These are phyloP conservation scores for Dactylellina leptospora DNA, from an alignment of 2,329 filamentous ascomycete genomes.

Conservation along the genomic window DNA sequence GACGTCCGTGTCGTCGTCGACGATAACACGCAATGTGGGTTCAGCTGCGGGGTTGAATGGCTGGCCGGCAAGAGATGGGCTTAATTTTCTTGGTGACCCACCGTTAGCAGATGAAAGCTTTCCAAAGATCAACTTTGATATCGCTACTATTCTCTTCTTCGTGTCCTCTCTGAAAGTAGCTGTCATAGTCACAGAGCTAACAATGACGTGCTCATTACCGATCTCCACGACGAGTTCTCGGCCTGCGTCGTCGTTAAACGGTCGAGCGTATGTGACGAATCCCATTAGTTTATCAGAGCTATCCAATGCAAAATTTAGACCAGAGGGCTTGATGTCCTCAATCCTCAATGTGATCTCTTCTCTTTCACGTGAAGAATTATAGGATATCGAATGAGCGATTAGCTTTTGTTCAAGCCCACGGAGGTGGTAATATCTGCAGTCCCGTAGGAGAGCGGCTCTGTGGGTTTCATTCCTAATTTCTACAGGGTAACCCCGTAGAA, in stretches of 20 bases:
- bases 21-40: slow-evolving; percentile 33
- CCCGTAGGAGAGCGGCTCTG: slow-evolving; percentile 77
- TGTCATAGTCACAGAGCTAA: slow-evolving; percentile 50
- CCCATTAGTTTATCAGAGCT: slow-evolving; percentile 59
- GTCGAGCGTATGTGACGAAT: slow-evolving; percentile 81
- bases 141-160: slow-evolving; percentile 42
- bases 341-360: slow-evolving; percentile 81
- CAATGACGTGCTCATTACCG: slow-evolving; percentile 68
- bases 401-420: slow-evolving; percentile 89
- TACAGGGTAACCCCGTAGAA: slow-evolving; percentile 84
- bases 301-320: slow-evolving; percentile 73
- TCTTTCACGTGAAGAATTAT: slow-evolving; percentile 73
- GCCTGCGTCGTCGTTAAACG: slow-evolving; percentile 79
- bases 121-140: slow-evolving; percentile 44
- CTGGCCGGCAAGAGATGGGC: slow-evolving; percentile 36
- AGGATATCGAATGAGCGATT: slow-evolving; percentile 77
- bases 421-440: slow-evolving; percentile 92
- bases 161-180: slow-evolving; percentile 50
- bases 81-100: slow-evolving; percentile 21
- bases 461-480: slow-evolving; percentile 79
- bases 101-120: slow-evolving; percentile 33
- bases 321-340: slow-evolving; percentile 88
- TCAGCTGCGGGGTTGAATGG: slow-evolving; percentile 26
- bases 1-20: slow-evolving; percentile 47
- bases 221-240: slow-evolving; percentile 84